These are phyloP conservation scores for Ustilago vetiveriae DNA, from an alignment of 1,284 basidiomycete genomes.

Conservation along the genomic window DNA sequence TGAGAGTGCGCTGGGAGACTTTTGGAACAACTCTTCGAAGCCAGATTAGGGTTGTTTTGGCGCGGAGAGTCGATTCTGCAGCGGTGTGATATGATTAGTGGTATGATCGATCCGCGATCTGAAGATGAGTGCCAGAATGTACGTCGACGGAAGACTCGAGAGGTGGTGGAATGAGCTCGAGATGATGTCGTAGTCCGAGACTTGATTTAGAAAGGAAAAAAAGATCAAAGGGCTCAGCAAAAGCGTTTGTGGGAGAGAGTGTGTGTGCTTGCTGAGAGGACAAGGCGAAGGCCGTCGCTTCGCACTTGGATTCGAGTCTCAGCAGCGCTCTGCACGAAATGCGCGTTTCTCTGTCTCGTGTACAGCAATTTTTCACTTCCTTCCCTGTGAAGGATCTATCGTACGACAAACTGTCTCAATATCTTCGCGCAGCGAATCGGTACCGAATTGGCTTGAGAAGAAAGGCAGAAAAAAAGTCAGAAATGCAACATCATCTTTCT, in stretches of 20 bases:
- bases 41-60: neutral
- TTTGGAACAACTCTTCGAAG: neutral
- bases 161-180: conserved; percentile 12
- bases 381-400: conserved; percentile 12
- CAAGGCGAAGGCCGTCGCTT: neutral
- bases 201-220: too few species aligned
- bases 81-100: too few species aligned
- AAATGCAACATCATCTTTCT: conserved; percentile 28
- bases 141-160: conserved; percentile 1
- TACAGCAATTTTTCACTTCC: conserved; percentile 22
- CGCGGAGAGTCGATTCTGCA: neutral
- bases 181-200: conserved; percentile 1
- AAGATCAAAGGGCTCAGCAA: conserved; percentile 7
- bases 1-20: neutral
- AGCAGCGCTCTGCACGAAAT: too few species aligned
- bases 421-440: too few species aligned
- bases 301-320: too few species aligned
- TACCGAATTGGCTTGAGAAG: conserved; percentile 23
- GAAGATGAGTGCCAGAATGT: neutral
- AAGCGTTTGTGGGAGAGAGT: conserved; percentile 2
- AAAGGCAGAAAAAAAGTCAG: conserved; percentile 20
- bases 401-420: too few species aligned
- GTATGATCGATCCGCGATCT: conserved; percentile 1
- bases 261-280: neutral
- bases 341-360: too few species aligned